Evolutionary conservation across 495 filamentous ascomycete species (phyloP).

Genomic region (Cryomyces antarcticus): DNA sequence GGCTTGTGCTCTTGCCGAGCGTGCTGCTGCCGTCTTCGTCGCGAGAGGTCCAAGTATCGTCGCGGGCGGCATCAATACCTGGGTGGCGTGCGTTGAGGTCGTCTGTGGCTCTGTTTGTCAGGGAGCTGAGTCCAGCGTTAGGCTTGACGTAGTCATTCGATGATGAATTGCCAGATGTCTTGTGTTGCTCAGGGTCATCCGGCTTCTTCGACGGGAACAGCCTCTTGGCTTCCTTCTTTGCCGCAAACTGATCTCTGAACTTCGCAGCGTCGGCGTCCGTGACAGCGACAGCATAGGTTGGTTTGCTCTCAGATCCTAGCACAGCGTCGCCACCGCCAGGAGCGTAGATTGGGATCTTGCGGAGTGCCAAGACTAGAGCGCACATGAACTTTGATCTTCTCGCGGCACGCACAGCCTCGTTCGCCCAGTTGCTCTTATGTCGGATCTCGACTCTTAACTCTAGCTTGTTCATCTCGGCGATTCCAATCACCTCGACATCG

Average conservation of each 20-base stretch:
- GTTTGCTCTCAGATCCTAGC: constrained; percentile 48
- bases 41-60: constrained; percentile 9
- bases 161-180: constrained; percentile 8
- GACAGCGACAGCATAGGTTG: constrained; percentile 53
- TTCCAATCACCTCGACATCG: constrained; percentile 51
- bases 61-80: constrained; percentile 6
- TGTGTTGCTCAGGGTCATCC: constrained; percentile 15
- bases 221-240: constrained; percentile 40
- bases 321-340: constrained; percentile 53
- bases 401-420: constrained; percentile 61
- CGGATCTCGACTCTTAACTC: constrained; percentile 63
- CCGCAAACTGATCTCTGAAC: constrained; percentile 35
- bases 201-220: constrained; percentile 31
- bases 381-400: constrained; percentile 94
- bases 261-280: constrained; percentile 38
- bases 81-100: constrained; percentile 2
- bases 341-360: constrained; percentile 66
- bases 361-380: constrained; percentile 67
- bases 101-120: constrained; percentile 1
- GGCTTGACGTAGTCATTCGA: constrained; percentile 4
- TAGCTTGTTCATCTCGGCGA: constrained; percentile 77
- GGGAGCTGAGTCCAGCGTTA: not conserved
- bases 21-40: constrained; percentile 7
- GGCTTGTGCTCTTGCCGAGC: constrained; percentile 8
- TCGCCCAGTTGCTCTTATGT: constrained; percentile 92